Evolutionary conservation across 371 early-diverging fungal genomes (phyloP).

Genomic region (Mortierella polycephala): DNA sequence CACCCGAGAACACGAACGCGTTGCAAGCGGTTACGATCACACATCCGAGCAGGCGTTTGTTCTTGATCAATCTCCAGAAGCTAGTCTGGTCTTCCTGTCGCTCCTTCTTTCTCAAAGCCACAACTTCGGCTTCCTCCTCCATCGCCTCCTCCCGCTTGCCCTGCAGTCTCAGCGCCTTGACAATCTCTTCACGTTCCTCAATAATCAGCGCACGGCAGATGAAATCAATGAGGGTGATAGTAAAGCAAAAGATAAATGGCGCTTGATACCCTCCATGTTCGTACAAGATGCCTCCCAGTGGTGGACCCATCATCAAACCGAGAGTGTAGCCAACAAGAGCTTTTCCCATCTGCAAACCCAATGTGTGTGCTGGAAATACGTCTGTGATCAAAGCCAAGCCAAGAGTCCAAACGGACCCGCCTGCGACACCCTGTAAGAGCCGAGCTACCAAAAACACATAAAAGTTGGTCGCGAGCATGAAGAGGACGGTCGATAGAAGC

Average conservation of each 20-base stretch:
- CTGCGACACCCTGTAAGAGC: conserved; percentile 70
- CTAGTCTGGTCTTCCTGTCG: conserved; percentile 21
- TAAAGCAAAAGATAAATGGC: conserved; percentile 77
- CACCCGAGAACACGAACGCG: conserved; percentile 41
- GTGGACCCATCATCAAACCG: conserved; percentile 70
- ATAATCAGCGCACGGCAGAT: conserved; percentile 62
- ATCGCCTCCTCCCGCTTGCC: conserved; percentile 37
- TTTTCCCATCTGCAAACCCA: conserved; percentile 73
- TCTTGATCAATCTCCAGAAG: conserved; percentile 42
- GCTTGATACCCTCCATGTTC: conserved; percentile 71
- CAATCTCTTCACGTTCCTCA: conserved; percentile 57
- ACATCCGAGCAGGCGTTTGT: conserved; percentile 39
- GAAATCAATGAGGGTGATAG: conserved; percentile 70
- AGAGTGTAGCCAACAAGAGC: conserved; percentile 67
- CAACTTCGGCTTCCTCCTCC: conserved; percentile 37
- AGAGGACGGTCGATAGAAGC: conserved; percentile 66
- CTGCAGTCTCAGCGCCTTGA: conserved; percentile 23
- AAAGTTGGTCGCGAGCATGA: conserved; percentile 66
- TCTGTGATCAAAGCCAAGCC: conserved; percentile 71
- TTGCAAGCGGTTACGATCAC: conserved; percentile 46
- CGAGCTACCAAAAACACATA: conserved; percentile 70
- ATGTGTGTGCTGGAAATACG: conserved; percentile 61
- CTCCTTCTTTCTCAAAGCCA: conserved; percentile 19
- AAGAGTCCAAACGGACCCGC: conserved; percentile 72
- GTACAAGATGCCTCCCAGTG: conserved; percentile 67